phyloP scores from a whole-genome alignment of 345 rosid genomes.

The Sisymbrium irio region DNA sequence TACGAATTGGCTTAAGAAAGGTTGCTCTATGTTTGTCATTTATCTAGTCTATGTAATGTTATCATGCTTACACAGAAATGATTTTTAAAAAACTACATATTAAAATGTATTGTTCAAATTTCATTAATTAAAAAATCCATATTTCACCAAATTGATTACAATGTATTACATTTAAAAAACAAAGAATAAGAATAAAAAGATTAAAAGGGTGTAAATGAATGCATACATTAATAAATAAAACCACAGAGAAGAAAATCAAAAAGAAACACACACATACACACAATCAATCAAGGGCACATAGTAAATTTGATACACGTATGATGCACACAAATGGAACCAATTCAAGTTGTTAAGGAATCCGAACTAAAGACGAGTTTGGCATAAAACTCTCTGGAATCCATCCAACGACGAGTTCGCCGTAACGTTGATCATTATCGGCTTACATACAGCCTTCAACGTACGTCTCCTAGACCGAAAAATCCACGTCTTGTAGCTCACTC shows the following conservation, averaged over 20 bases:
- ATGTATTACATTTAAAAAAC: background rate
- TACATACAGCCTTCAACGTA: constrained; percentile 47
- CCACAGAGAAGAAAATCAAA: background rate
- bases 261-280: background rate
- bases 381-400: constrained; percentile 42
- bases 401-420: constrained; percentile 32
- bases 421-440: constrained; percentile 47
- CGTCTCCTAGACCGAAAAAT: constrained; percentile 46
- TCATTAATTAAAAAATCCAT: background rate
- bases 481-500: constrained; percentile 66
- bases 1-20: background rate
- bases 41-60: too few relatives aligned
- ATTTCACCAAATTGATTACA: constrained; percentile 6
- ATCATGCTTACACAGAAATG: too few relatives aligned
- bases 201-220: background rate
- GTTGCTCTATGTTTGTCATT: background rate
- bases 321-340: constrained; percentile 20
- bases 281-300: constrained; percentile 21
- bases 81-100: too few relatives aligned
- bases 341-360: background rate
- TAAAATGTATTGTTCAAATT: too few relatives aligned
- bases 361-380: constrained; percentile 49
- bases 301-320: constrained; percentile 12
- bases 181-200: background rate
- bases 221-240: constrained; percentile 14